Percentiles rank a stretch among this genome's conserved stretches.
Evolutionary conservation across 129 eudicot genomes (phyloP).

Genomic region (Lactuca sativa): DNA sequence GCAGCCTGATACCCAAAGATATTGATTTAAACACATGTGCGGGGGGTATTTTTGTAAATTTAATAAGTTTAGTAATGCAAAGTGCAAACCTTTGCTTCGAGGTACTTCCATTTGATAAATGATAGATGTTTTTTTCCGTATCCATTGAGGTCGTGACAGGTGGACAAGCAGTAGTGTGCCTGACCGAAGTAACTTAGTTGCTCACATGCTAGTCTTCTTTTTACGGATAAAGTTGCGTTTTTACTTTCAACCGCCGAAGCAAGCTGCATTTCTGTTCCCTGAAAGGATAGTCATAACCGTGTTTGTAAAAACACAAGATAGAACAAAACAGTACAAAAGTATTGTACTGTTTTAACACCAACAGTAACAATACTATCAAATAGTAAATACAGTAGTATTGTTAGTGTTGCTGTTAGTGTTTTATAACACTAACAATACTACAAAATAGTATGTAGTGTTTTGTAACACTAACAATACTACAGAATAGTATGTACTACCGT

Average conservation of each 20-base stretch:
- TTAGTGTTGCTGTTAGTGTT: too few relatives aligned
- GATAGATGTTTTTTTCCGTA: conserved; percentile 67
- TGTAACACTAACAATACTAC: too few relatives aligned
- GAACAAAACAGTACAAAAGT: not conserved
- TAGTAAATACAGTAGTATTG: too few relatives aligned
- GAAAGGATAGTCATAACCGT: conserved; percentile 5
- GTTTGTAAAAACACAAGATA: not conserved
- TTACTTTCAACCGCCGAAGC: conserved; percentile 76
- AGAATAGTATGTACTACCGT: too few relatives aligned
- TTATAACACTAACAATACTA: too few relatives aligned
- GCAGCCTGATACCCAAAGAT: conserved; percentile 59
- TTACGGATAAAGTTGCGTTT: conserved; percentile 84
- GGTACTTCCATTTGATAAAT: conserved; percentile 87
- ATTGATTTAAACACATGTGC: not conserved
- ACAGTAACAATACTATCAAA: too few relatives aligned
- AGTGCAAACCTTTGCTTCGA: conserved; percentile 79
- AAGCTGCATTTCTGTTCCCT: conserved; percentile 98
- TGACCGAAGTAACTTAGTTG: conserved; percentile 61
- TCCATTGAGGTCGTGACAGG: conserved; percentile 41
- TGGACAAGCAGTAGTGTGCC: conserved; percentile 78
- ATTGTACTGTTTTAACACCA: too few relatives aligned
- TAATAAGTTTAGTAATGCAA: not conserved
- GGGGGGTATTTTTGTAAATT: not conserved
- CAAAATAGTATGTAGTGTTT: too few relatives aligned
- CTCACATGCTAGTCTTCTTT: conserved; percentile 95